Evolutionary conservation across 768 basidiomycete species (phyloP).

Genomic region (Hypholoma sublateritium): DNA sequence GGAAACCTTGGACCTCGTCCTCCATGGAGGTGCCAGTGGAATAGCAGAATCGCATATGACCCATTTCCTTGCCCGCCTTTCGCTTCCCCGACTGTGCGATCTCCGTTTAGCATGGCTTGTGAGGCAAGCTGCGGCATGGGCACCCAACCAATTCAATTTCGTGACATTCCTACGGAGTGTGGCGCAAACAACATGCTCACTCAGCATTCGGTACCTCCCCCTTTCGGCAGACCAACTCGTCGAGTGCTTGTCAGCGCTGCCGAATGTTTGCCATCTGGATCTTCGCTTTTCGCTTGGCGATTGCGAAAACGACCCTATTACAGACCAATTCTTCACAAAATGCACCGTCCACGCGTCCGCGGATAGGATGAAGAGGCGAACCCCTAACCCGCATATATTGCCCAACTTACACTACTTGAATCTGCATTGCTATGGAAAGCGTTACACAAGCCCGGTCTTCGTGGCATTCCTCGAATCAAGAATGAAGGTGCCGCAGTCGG

Average conservation of each 20-base stretch:
- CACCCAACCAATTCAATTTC: slow-evolving; percentile 25
- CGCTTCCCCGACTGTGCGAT: slow-evolving; percentile 27
- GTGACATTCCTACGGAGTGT: slow-evolving; percentile 25
- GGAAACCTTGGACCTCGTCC: slow-evolving; percentile 30
- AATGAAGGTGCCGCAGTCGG: slow-evolving; percentile 10
- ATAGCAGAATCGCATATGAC: slow-evolving; percentile 24
- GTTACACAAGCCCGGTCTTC: slow-evolving; percentile 23
- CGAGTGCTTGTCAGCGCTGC: slow-evolving; percentile 28
- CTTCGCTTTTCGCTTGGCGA: slow-evolving; percentile 35
- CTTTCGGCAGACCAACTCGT: slow-evolving; percentile 32
- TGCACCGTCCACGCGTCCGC: slow-evolving; percentile 6
- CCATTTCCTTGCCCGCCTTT: slow-evolving; percentile 31
- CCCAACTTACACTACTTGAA: slow-evolving; percentile 25
- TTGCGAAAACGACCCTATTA: slow-evolving; percentile 33
- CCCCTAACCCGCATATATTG: slow-evolving; percentile 11
- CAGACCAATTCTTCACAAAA: slow-evolving; percentile 29
- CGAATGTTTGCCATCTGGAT: slow-evolving; percentile 28
- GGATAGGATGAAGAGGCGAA: not conserved
- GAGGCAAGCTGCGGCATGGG: slow-evolving; percentile 15
- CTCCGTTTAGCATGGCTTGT: slow-evolving; percentile 37
- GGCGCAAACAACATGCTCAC: slow-evolving; percentile 25
- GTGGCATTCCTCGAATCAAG: slow-evolving; percentile 34
- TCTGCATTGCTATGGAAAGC: slow-evolving; percentile 35
- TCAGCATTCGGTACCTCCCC: slow-evolving; percentile 39
- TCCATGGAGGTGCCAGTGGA: slow-evolving; percentile 25